Evolutionary conservation across 352 stramenopile genomes (phyloP), one percentile per base, ranked within the genome.

Genomic region (Discostella stelligera): DNA sequence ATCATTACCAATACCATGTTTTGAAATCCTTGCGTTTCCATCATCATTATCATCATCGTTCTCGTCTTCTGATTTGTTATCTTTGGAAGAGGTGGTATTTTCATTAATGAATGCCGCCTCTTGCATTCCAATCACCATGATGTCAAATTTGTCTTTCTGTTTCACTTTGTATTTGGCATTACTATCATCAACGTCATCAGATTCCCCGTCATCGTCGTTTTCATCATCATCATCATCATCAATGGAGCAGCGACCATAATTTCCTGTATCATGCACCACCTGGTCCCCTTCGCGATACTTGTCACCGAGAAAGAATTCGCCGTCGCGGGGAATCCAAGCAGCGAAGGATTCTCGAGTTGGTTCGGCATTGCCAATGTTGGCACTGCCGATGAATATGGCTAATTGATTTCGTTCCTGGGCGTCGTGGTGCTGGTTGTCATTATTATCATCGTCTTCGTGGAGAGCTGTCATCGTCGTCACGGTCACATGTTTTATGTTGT

Each of bases 91-190:
- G 32, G 39, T 56, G 49, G 20, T 79, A 44, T 74, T 74, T 32
- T 44, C 37, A 44, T 44, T 2, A 1, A 80, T 49, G 71, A 91
- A 86, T 9, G 83, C 86, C 7, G 79, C 77, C 63, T 91, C 85
- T 67, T 91, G 86, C 80, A 91, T 89, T 7, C 86, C 86, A n/a
- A 91, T 69, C 0, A 88, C 81, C 20, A 91, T 89, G 0, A 91
- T 72, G 54, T 90, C 82, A 53, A 88, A 91, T 39, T 71, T 77
- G 18, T 68, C n/a, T 18, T 21, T 62, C 14, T 52, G 48, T 27
- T 25, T 46, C 20, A 21, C 18, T 1, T 52, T 70, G 20, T 18
- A 10, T 41, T 8, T 66, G 7, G 25, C 37, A 10, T 5, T 10
- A 14, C 18, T 6, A 41, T 4, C 55, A 44, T 25, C 23, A 49